Evolutionary conservation across 140 eudicot species (phyloP).

Genomic region (Cichorium intybus): DNA sequence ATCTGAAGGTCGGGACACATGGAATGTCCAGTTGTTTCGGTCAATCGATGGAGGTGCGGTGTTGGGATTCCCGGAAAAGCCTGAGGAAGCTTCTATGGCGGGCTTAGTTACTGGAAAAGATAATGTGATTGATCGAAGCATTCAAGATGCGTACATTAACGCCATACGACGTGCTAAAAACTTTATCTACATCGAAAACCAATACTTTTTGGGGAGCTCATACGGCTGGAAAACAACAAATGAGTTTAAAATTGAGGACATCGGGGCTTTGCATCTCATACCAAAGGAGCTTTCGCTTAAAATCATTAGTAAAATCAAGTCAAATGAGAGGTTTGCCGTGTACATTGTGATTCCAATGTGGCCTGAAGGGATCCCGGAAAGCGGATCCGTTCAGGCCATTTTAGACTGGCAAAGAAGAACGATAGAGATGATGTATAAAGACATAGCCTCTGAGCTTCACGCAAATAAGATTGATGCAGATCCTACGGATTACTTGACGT

Average conservation of each 20-base stretch:
- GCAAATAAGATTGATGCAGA: conserved; percentile 36
- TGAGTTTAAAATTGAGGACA: conserved; percentile 51
- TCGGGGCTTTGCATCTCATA: conserved; percentile 73
- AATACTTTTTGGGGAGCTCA: conserved; percentile 86
- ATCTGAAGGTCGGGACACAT: conserved; percentile 36
- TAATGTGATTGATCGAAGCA: conserved; percentile 74
- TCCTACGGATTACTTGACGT: conserved; percentile 66
- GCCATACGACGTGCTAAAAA: conserved; percentile 80
- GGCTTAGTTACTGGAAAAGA: conserved; percentile 79
- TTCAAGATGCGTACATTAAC: conserved; percentile 80
- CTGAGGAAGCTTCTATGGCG: conserved; percentile 39
- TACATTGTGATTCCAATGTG: conserved; percentile 91
- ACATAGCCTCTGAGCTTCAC: conserved; percentile 42
- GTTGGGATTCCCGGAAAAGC: conserved; percentile 48
- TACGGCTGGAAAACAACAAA: conserved; percentile 52
- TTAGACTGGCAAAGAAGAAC: conserved; percentile 92
- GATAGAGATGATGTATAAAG: conserved; percentile 93
- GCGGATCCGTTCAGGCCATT: conserved; percentile 80
- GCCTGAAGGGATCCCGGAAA: conserved; percentile 92
- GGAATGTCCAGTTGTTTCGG: conserved; percentile 83
- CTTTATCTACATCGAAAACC: conserved; percentile 82
- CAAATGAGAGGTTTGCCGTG: conserved; percentile 67
- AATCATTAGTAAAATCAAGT: conserved; percentile 62
- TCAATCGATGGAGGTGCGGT: conserved; percentile 89
- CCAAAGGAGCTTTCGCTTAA: conserved; percentile 79